A percentile compares a stretch with the other conserved stretches of the same genome.
These are phyloP conservation scores for Pythium coloratum DNA, from an alignment of 352 stramenopile species.

Conservation along the genomic window DNA sequence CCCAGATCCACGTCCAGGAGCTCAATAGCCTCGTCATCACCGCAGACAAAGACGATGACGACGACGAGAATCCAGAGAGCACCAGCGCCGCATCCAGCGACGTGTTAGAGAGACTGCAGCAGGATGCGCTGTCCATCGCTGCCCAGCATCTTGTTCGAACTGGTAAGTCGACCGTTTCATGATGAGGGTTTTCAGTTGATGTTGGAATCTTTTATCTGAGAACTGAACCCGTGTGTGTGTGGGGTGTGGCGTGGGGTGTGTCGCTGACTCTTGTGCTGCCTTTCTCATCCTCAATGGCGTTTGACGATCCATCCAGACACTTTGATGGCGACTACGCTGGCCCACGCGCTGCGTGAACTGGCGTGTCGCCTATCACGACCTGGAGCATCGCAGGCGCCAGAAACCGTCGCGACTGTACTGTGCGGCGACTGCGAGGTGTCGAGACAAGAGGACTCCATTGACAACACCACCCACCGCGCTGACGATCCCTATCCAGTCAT, in stretches of 20 bases:
- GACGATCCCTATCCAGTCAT: not conserved
- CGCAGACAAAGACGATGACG: not conserved
- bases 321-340: conserved; percentile 2
- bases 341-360: conserved; percentile 6
- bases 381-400: not conserved
- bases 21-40: not conserved
- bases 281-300: not conserved
- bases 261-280: not conserved
- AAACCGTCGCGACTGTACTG: conserved; percentile 14
- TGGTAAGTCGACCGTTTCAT: not conserved
- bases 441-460: not conserved
- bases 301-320: not conserved
- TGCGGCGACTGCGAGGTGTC: not conserved
- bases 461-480: not conserved
- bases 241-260: no score
- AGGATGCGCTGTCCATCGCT: not conserved
- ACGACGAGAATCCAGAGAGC: not conserved
- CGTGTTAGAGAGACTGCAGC: not conserved
- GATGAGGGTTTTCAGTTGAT: no score
- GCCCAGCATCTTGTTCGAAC: conserved; percentile 1
- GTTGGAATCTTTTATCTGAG: not conserved
- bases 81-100: not conserved
- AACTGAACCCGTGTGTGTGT: not conserved
- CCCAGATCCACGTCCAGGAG: conserved; percentile 3
- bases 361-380: conserved; percentile 3